phyloP scores from a whole-genome alignment of 2,329 filamentous ascomycete species.

The Fusarium marasasianum region DNA sequence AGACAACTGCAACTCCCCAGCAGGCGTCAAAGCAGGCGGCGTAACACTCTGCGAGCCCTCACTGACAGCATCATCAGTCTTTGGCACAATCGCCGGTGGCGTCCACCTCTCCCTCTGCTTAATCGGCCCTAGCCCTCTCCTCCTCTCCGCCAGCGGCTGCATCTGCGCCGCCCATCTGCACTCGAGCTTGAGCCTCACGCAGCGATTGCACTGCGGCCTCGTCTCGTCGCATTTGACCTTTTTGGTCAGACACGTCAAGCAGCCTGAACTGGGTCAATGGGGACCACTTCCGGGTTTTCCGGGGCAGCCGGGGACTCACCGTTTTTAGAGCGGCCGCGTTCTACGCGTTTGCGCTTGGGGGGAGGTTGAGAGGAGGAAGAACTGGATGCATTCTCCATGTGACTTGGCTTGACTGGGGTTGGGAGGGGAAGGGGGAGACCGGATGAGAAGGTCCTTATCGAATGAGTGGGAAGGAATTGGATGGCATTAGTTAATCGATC shows the following conservation, averaged over 20 bases:
- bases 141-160: constrained; percentile 2
- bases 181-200: background rate
- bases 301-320: background rate
- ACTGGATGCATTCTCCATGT: background rate
- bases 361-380: background rate
- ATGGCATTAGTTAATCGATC: background rate
- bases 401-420: background rate
- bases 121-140: background rate
- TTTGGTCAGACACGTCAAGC: constrained; percentile 1
- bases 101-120: background rate
- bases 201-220: background rate
- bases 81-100: background rate
- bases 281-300: background rate
- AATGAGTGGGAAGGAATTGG: background rate
- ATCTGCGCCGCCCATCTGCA: background rate
- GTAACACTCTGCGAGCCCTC: background rate
- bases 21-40: background rate
- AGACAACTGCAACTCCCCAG: background rate
- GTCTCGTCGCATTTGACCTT: constrained; percentile 15
- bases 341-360: constrained; percentile 7
- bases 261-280: background rate
- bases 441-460: background rate
- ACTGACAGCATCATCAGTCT: background rate
- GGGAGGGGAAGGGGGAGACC: background rate
- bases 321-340: constrained; percentile 19